Evolutionary conservation across 768 basidiomycete genomes (phyloP), one percentile per base, ranked within the genome.

Genomic region (Tulasnella sp.): DNA sequence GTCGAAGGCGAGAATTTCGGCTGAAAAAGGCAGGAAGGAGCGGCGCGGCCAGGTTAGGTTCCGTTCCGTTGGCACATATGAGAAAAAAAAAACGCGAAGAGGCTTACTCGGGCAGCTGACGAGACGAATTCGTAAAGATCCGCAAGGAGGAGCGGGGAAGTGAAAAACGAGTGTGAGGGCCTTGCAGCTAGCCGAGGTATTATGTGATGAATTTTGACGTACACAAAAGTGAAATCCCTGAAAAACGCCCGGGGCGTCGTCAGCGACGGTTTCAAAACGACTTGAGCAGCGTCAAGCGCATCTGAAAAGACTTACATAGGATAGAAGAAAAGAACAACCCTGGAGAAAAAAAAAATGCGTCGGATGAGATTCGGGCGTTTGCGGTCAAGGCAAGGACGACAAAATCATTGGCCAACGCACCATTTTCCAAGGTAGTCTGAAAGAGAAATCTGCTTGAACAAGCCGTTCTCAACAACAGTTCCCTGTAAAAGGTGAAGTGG

Each of bases 291-390:
- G 9, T 6, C 8, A 76, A 20, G 48, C 7, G 76, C n/a, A 77
- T n/a, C 82, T 75, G 82, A 60, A 54, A n/a, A 80, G 75, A 86
- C 93, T 82, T 87, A 95, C 94, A 97, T 91, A 7, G 96, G 96
- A 87, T 98, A 98, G 88, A 97, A 97, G 86, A 97, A 90, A 24
- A 98, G 91, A 48, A 96, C 89, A n/a, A 97, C 92, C 96, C 96
- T 96, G 80, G 42, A 40, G 44, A 74, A 24, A 80, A n/a, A n/a
- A n/a, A 50, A 24, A 80, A 46, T 69, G 34, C 82, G 28, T 69
- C 9, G 72, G 72, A 2, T 72, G 72, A 77, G 76, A 18, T 60
- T 24, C 77, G 54, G 48, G 37, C 69, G 60, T 69, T 16, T 46
- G 80, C 77, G 54, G 54, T n/a, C 54, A n/a, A 54, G n/a, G 37